phyloP scores from a whole-genome alignment of 2,329 filamentous ascomycete species.

The Fusarium foetens region DNA sequence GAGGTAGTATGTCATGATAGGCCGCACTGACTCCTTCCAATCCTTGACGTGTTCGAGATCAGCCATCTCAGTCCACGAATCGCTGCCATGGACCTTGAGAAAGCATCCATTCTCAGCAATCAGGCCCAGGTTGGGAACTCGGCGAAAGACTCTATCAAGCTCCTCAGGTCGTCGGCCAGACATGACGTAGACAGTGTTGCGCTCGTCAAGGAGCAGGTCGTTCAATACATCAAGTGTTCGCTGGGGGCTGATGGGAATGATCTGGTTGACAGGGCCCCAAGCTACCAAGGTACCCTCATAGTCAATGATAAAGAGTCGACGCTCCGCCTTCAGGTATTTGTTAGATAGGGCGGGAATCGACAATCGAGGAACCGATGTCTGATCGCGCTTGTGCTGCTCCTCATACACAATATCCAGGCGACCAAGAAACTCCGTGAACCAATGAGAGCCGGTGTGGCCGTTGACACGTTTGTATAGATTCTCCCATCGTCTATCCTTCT shows the following conservation, averaged over 20 bases:
- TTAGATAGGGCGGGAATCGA: slow-evolving; percentile 72
- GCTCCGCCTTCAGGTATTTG: slow-evolving; percentile 72
- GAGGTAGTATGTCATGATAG: slow-evolving; percentile 88
- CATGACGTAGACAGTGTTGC: slow-evolving; percentile 94
- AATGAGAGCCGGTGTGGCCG: slow-evolving; percentile 84
- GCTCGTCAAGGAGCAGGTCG: slow-evolving; percentile 80
- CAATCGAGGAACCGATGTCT: slow-evolving; percentile 85
- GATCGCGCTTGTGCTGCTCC: slow-evolving; percentile 85
- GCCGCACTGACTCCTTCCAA: slow-evolving; percentile 87
- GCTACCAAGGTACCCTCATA: slow-evolving; percentile 93
- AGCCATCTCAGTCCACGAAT: slow-evolving; percentile 81
- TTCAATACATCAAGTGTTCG: slow-evolving; percentile 85
- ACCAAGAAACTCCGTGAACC: slow-evolving; percentile 80
- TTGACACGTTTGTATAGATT: slow-evolving; percentile 78
- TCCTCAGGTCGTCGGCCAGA: slow-evolving; percentile 88
- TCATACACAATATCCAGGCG: slow-evolving; percentile 80
- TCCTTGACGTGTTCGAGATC: slow-evolving; percentile 74
- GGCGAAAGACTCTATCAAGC: slow-evolving; percentile 84
- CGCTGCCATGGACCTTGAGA: slow-evolving; percentile 74
- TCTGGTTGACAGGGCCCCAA: slow-evolving; percentile 84
- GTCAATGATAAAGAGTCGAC: slow-evolving; percentile 87
- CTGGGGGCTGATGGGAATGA: slow-evolving; percentile 85
- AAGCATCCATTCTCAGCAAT: slow-evolving; percentile 97
- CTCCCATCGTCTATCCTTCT: slow-evolving; percentile 79
- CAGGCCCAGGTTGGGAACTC: slow-evolving; percentile 83